Base-by-base conservation (phyloP, 2,329 filamentous ascomycete genomes). In the Calonectria hawksworthii region DNA sequence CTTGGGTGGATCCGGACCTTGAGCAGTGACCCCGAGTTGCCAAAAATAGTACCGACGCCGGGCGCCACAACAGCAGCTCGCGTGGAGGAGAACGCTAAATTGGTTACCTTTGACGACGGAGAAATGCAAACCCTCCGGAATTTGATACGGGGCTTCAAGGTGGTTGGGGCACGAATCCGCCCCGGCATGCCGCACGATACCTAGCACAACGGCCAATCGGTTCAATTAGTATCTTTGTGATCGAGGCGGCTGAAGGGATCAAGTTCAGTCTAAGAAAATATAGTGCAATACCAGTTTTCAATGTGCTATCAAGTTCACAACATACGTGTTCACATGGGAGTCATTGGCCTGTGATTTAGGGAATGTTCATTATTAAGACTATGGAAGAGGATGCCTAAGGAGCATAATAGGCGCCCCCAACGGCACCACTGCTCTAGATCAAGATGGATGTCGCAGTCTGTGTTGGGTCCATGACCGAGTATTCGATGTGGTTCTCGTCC, bases 11-110 rank as follows among this genome's bases (percentile, higher is more conserved):
- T 92, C 8, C 81, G 86, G 63, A 83, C 86, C 3, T 85, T 92
- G 41, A 89, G 87, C 69, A 85, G 84, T 67, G 86, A 85, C 41
- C 86, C 89, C 9, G 91, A 89, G 21, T 86, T 90, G 85, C 90
- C 90, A 13, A 83, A 80, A 16, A 90, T 94, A 77, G 90, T 94
- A 72, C 93, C 93, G 2, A 93, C 94, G 75, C 93, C 93, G 0
- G 93, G 93, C 14, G 89, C 93, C 11, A 92, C 91, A 0, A 90
- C 87, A 1, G 84, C 83, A 10, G 86, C 85, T n/a, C 87, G 92
- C n/a, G 87, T 94, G 5, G 78, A 86, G n/a, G 92, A 94, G 86
- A 95, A 94, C 77, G 83, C 86, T 18, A 87, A 86, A 73, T 74
- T 85, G 47, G 84, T 91, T 6, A 84, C 86, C 0, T 83, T 93